Conservation (phyloP, 352 stramenopile genomes). For the Saprolegnia parasitica region DNA sequence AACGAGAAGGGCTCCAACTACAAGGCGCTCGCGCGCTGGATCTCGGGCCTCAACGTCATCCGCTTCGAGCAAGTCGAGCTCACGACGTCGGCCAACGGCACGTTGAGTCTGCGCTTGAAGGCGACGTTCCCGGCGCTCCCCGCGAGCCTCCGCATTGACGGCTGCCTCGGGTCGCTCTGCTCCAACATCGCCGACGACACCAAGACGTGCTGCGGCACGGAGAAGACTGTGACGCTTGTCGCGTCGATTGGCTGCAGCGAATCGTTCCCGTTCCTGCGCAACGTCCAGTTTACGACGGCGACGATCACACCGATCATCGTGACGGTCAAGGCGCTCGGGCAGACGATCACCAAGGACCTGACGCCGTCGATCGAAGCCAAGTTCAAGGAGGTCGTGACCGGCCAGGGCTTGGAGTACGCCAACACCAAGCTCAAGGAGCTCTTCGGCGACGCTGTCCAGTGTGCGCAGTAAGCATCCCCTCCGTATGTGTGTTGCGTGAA, state of each 20-base stretch:
- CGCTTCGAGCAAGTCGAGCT: conserved; percentile 11
- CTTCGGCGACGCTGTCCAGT: conserved; percentile 19
- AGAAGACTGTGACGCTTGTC: conserved; percentile 21
- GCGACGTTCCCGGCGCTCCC: conserved; percentile 9
- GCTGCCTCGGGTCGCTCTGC: conserved; percentile 14
- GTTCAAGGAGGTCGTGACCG: conserved; percentile 15
- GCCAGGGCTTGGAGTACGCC: conserved; percentile 13
- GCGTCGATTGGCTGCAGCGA: conserved; percentile 15
- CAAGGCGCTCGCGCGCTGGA: conserved; percentile 23
- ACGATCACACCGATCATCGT: conserved; percentile 16
- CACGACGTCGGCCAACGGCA: conserved; percentile 1
- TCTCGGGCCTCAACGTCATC: conserved; percentile 22
- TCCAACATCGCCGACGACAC: conserved; percentile 25
- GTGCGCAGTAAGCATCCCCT: background rate
- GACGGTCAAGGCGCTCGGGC: conserved; percentile 9
- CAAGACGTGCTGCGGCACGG: conserved; percentile 21
- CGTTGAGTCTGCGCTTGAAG: conserved; percentile 1
- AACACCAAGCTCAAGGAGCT: conserved; percentile 19
- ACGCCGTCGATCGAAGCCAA: conserved; percentile 19
- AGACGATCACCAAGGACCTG: conserved; percentile 17
- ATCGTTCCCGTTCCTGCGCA: conserved; percentile 25
- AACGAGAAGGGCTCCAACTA: conserved; percentile 20
- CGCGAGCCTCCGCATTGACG: conserved; percentile 24
- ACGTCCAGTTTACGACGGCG: conserved; percentile 17
- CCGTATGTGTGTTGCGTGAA: no score